Percentiles rank a stretch among this genome's conserved stretches.
Conservation (phyloP, 768 basidiomycete genomes). For the Sarcodon sp. region DNA sequence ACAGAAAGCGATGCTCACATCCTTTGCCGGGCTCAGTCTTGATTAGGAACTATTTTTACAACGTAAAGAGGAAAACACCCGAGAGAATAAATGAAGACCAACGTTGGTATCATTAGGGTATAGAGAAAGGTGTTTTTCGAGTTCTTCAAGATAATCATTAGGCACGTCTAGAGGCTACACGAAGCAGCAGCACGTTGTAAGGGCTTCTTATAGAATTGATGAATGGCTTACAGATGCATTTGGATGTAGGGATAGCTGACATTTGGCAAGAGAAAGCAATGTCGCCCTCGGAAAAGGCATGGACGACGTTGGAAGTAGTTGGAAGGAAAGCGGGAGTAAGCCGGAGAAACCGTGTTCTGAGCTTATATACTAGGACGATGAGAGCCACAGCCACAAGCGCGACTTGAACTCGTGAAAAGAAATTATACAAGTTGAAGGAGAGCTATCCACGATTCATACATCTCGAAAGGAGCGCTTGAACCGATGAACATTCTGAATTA, state of each 20-base stretch:
- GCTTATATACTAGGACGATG: too few relatives aligned
- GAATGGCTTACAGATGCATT: conserved; percentile 2
- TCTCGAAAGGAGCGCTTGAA: too few relatives aligned
- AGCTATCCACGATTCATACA: too few relatives aligned
- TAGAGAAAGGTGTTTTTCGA: conserved; percentile 8
- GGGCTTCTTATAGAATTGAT: background rate
- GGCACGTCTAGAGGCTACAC: conserved; percentile 7
- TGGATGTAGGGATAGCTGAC: conserved; percentile 6
- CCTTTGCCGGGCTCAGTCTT: conserved; percentile 21
- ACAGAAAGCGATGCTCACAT: conserved; percentile 19
- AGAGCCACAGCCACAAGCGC: too few relatives aligned
- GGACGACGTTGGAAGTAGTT: background rate
- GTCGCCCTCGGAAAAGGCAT: background rate
- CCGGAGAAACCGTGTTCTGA: too few relatives aligned
- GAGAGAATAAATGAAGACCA: background rate
- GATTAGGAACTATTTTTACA: conserved; percentile 22
- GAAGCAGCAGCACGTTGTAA: conserved; percentile 1
- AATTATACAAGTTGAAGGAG: too few relatives aligned
- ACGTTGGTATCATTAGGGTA: conserved; percentile 13
- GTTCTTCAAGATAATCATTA: conserved; percentile 11
- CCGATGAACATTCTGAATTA: too few relatives aligned
- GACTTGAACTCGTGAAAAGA: too few relatives aligned
- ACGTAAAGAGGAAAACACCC: background rate
- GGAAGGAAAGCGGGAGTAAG: background rate
- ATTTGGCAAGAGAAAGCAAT: conserved; percentile 5